Evolutionary conservation across 108 stramenopile species (phyloP), one percentile per base, ranked within the genome.

Genomic region (Skeletonema menzelii): DNA sequence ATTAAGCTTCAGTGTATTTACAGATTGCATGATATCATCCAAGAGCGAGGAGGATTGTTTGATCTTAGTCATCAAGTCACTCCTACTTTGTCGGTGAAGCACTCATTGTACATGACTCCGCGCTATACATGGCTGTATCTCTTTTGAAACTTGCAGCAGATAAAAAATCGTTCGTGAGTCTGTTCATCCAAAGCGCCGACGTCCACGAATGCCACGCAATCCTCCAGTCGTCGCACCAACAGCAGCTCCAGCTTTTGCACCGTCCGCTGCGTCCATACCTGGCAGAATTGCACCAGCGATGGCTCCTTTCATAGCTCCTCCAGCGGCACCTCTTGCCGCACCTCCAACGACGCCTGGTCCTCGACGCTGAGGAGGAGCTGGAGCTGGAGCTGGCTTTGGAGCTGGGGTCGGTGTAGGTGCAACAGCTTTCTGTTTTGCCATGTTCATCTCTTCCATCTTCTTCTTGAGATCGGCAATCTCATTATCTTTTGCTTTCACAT

Each of bases 251-350:
- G 80, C 80, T 38, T 28, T 47, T 27, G 80, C 80, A 20, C 80
- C 80, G 22, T 75, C 73, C 2, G 55, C 10, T n/a, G 79, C 79
- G 14, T 71, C 69, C 74, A 80, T 80, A 10, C 79, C 79, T 20
- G 79, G 79, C 11, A 80, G 27, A 66, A 80, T 69, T 14, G 79
- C 79, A 24, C 79, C 79, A 47, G 65, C 79, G 57, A 75, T 65
- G 0, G 75, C 75, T 55, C 80, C 80, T 49, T 35, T 53, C 27
- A 69, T 75, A 8, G 80, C 76, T 8, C 80, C 80, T 40, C 70
- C 80, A 22, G 75, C 80, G 20, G 75, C 80, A 34, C 69, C 69
- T 53, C 27, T 60, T 28, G 68, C 74, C 13, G 58, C 73, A 7
- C 69, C 67, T 31, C 72, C 44, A 15, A 69, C 59, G 28, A 72